phyloP scores from a whole-genome alignment of 805 yeast species.

The Nakazawaea ernobii region DNA sequence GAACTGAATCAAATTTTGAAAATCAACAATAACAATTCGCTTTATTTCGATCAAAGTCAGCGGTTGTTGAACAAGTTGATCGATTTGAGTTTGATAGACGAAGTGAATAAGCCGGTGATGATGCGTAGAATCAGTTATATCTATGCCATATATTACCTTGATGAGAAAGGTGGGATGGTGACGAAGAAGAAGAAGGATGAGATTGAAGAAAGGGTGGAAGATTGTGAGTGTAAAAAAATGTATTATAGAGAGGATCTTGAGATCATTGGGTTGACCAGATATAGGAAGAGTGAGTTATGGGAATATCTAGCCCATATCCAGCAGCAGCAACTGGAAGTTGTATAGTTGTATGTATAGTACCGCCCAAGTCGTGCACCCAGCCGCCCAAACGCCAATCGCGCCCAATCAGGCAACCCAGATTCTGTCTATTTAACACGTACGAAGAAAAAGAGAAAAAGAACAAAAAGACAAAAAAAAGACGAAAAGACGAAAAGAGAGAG shows the following conservation, averaged over 20 bases:
- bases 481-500: too few species aligned
- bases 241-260: slow-evolving; percentile 29
- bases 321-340: too few species aligned
- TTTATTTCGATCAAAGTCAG: slow-evolving; percentile 40
- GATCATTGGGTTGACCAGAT: slow-evolving; percentile 50
- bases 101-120: slow-evolving; percentile 32
- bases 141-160: slow-evolving; percentile 16
- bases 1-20: slow-evolving; percentile 36
- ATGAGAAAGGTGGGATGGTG: not conserved
- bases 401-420: too few species aligned
- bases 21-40: slow-evolving; percentile 34
- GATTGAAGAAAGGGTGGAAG: too few species aligned
- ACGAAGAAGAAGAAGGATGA: slow-evolving; percentile 1
- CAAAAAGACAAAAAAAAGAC: too few species aligned
- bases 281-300: slow-evolving; percentile 76
- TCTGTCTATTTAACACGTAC: too few species aligned
- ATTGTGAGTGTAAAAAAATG: slow-evolving; percentile 24
- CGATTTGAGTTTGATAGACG: slow-evolving; percentile 41
- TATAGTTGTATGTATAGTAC: too few species aligned
- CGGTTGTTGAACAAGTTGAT: slow-evolving; percentile 37
- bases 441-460: too few species aligned
- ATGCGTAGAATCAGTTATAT: slow-evolving; percentile 33
- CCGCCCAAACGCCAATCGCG: too few species aligned
- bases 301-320: slow-evolving; percentile 66
- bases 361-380: too few species aligned